These are phyloP conservation scores for Phytophthora aleatoria DNA, from an alignment of 352 stramenopile genomes.

Conservation along the genomic window DNA sequence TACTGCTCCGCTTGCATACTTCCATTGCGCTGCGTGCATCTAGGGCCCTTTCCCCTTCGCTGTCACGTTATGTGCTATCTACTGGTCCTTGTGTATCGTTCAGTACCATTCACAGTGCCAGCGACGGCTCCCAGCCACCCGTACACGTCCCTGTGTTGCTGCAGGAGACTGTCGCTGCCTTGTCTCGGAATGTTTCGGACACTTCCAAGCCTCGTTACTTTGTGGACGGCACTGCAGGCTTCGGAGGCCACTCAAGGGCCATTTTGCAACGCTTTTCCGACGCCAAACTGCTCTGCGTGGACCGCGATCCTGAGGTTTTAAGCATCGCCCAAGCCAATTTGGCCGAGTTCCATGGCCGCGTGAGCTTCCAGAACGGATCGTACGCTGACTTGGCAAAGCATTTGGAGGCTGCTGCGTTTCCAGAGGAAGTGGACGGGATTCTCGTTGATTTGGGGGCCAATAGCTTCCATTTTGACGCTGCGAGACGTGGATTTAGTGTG, in stretches of 20 bases:
- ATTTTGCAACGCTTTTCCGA: conserved; percentile 53
- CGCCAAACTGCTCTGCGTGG: conserved; percentile 75
- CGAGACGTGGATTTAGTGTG: conserved; percentile 73
- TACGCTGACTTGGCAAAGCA: conserved; percentile 58
- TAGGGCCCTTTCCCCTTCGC: conserved; percentile 2
- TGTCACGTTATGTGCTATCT: conserved; percentile 2
- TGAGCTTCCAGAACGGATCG: conserved; percentile 63
- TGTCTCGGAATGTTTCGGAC: conserved; percentile 27
- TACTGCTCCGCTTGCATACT: conserved; percentile 12
- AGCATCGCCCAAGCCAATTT: conserved; percentile 59
- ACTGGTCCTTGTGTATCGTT: conserved; percentile 3
- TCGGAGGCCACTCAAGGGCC: conserved; percentile 69
- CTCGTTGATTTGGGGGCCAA: conserved; percentile 83
- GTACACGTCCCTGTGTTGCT: conserved; percentile 68
- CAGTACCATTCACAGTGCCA: conserved; percentile 4
- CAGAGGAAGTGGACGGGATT: conserved; percentile 61
- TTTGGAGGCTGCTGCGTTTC: conserved; percentile 48
- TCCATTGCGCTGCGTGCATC: conserved; percentile 4
- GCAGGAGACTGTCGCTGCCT: conserved; percentile 50
- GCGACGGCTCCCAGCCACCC: conserved; percentile 10
- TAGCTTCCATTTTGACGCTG: conserved; percentile 82
- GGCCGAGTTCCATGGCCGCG: conserved; percentile 47
- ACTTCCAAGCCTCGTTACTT: conserved; percentile 42
- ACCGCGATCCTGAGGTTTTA: conserved; percentile 78
- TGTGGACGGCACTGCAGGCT: conserved; percentile 76